These are phyloP conservation scores for Botrytis cinerea DNA, from an alignment of 2,329 filamentous ascomycete species.

Conservation along the genomic window DNA sequence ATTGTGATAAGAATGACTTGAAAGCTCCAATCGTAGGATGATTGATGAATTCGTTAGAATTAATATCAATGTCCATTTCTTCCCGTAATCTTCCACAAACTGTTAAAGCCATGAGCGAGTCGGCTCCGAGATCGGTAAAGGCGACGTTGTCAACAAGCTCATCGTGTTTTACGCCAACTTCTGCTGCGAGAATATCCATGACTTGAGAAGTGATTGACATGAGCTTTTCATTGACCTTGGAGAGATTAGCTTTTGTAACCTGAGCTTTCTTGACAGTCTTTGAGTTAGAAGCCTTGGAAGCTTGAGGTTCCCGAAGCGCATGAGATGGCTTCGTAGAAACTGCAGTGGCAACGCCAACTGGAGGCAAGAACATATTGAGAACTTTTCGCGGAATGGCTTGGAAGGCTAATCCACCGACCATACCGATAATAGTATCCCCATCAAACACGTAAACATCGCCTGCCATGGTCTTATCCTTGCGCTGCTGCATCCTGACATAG, in stretches of 20 bases:
- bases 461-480: conserved; percentile 44
- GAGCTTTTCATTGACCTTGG: conserved; percentile 34
- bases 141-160: conserved; percentile 54
- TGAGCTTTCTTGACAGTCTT: conserved; percentile 23
- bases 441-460: conserved; percentile 46
- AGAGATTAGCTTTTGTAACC: conserved; percentile 20
- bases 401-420: conserved; percentile 49
- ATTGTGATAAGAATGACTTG: conserved; percentile 49
- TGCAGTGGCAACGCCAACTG: conserved; percentile 8
- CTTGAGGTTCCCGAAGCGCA: conserved; percentile 31
- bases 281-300: not conserved
- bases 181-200: conserved; percentile 58
- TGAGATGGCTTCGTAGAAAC: conserved; percentile 43
- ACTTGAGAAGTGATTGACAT: conserved; percentile 41
- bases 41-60: conserved; percentile 44
- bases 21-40: conserved; percentile 52
- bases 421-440: conserved; percentile 40
- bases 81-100: conserved; percentile 59
- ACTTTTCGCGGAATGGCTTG: conserved; percentile 24
- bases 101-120: conserved; percentile 62
- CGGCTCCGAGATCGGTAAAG: conserved; percentile 57
- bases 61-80: conserved; percentile 56
- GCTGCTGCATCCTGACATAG: conserved; percentile 55
- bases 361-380: conserved; percentile 23
- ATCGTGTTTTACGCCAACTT: conserved; percentile 54